Percentiles rank a stretch among this genome's conserved stretches.
Conservation (phyloP, 805 yeast species). For the Barnettozyma botsteinii region DNA sequence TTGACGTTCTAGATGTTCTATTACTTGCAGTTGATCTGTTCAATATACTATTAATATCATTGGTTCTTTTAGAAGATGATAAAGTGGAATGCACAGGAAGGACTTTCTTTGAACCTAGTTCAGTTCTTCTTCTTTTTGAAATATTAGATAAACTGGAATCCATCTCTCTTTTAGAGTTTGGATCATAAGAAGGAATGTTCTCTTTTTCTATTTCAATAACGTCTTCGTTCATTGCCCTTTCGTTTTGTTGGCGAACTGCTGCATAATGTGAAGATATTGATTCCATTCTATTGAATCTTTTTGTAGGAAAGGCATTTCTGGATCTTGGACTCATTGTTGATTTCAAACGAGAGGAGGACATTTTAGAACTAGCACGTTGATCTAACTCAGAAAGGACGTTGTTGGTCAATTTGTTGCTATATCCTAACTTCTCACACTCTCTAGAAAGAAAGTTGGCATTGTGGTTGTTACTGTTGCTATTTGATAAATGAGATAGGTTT, state of each 20-base stretch:
- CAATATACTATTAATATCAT: slow-evolving; percentile 9
- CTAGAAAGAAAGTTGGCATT: slow-evolving; percentile 3
- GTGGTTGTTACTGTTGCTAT: slow-evolving; percentile 2
- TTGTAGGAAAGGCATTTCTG: slow-evolving; percentile 21
- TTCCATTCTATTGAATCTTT: slow-evolving; percentile 28
- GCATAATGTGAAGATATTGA: slow-evolving; percentile 30
- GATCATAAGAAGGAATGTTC: slow-evolving; percentile 21
- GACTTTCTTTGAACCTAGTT: slow-evolving; percentile 8
- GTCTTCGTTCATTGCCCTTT: slow-evolving; percentile 9
- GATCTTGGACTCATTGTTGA: slow-evolving; percentile 18
- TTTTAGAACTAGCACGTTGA: slow-evolving; percentile 26
- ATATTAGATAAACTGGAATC: slow-evolving; percentile 13
- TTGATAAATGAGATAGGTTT: slow-evolving; percentile 17
- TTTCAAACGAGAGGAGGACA: neutral
- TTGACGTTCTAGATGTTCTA: slow-evolving; percentile 1
- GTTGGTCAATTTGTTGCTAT: slow-evolving; percentile 29
- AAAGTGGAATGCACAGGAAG: neutral
- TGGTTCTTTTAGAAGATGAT: slow-evolving; percentile 10
- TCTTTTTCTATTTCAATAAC: slow-evolving; percentile 20
- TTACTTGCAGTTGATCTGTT: neutral
- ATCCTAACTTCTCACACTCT: slow-evolving; percentile 23
- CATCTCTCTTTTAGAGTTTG: slow-evolving; percentile 20
- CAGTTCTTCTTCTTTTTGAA: slow-evolving; percentile 23
- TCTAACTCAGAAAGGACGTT: slow-evolving; percentile 32
- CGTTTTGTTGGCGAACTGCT: slow-evolving; percentile 8